phyloP scores from a whole-genome alignment of 2,329 filamentous ascomycete genomes.

The Clonostachys byssicola region DNA sequence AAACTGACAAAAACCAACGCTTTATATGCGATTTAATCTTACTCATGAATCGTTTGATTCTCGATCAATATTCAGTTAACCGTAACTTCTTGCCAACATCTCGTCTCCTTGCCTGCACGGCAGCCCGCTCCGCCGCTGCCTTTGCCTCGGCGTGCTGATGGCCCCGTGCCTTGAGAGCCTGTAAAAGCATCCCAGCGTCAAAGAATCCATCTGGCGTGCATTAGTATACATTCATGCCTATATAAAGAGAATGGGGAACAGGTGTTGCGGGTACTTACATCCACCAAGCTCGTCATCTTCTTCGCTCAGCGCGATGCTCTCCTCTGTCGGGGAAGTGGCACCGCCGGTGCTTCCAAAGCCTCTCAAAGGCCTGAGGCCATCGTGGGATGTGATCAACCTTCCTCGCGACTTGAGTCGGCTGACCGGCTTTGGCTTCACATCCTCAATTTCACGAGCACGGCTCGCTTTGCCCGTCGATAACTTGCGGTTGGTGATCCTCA shows the following conservation, averaged over 20 bases:
- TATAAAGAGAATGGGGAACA: slow-evolving; percentile 2
- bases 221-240: neutral
- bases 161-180: slow-evolving; percentile 74
- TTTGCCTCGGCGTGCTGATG: slow-evolving; percentile 44
- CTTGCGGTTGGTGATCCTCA: slow-evolving; percentile 61
- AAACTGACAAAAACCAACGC: too few species aligned
- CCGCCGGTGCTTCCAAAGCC: slow-evolving; percentile 31
- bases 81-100: slow-evolving; percentile 73
- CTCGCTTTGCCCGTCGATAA: slow-evolving; percentile 36
- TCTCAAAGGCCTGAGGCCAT: slow-evolving; percentile 29
- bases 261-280: slow-evolving; percentile 60
- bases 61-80: slow-evolving; percentile 58
- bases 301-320: slow-evolving; percentile 71
- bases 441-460: slow-evolving; percentile 50
- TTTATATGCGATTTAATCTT: too few species aligned
- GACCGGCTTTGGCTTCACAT: slow-evolving; percentile 23
- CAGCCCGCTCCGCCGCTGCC: slow-evolving; percentile 55
- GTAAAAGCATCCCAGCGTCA: slow-evolving; percentile 89
- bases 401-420: slow-evolving; percentile 67
- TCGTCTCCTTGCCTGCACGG: slow-evolving; percentile 52
- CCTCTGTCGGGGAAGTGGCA: slow-evolving; percentile 59
- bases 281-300: slow-evolving; percentile 88
- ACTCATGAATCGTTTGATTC: slow-evolving; percentile 6
- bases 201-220: slow-evolving; percentile 85
- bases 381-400: slow-evolving; percentile 61